phyloP scores from a whole-genome alignment of 495 filamentous ascomycete species.

The Ramalina intermedia region DNA sequence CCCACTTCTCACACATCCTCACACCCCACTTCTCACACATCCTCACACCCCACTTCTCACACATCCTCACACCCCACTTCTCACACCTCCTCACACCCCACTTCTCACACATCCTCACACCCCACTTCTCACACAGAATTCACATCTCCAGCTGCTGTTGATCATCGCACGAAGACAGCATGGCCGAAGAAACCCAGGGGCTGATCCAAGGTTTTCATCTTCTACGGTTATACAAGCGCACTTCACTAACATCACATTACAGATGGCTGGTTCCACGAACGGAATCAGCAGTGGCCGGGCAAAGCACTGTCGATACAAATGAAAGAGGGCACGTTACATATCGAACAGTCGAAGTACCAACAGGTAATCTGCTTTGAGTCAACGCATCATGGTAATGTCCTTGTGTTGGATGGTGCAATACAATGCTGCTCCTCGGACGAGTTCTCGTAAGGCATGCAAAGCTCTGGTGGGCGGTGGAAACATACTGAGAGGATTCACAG shows the following conservation, averaged over 20 bases:
- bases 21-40: background rate
- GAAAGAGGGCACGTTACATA: slow-evolving; percentile 80
- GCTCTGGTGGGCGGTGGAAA: background rate
- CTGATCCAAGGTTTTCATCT: slow-evolving; percentile 37
- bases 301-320: slow-evolving; percentile 98
- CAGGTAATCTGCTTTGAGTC: slow-evolving; percentile 97
- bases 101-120: background rate
- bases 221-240: background rate
- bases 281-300: slow-evolving; percentile 95
- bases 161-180: background rate
- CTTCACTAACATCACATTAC: slow-evolving; percentile 2
- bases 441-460: slow-evolving; percentile 50
- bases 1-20: background rate
- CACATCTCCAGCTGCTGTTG: background rate
- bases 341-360: slow-evolving; percentile 98
- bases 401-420: slow-evolving; percentile 98
- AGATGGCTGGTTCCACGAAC: slow-evolving; percentile 99
- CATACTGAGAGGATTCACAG: slow-evolving; percentile 19
- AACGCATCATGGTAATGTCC: slow-evolving; percentile 86
- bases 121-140: background rate
- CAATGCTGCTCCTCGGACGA: slow-evolving; percentile 97
- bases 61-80: background rate
- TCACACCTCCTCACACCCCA: background rate
- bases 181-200: background rate
- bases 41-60: background rate